These are phyloP conservation scores for Lentinula guzmanii DNA, from an alignment of 768 basidiomycete genomes.

Conservation along the genomic window DNA sequence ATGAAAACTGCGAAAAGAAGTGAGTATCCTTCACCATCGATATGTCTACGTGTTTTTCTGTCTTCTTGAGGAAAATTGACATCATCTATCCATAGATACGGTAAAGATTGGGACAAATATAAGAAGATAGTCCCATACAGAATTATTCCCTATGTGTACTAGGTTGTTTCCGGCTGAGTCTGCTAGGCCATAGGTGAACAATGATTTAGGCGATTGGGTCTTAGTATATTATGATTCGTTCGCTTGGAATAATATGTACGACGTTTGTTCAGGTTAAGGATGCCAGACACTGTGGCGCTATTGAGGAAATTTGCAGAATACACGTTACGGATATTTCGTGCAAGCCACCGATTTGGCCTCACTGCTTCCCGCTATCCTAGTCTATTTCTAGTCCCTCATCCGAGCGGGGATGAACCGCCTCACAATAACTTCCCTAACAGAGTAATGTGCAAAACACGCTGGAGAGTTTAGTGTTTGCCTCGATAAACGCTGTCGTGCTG, in stretches of 20 bases:
- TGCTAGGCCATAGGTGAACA: background rate
- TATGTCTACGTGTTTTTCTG: background rate
- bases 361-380: too few relatives aligned
- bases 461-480: constrained; percentile 56
- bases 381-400: constrained; percentile 65
- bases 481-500: constrained; percentile 56
- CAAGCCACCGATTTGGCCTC: too few relatives aligned
- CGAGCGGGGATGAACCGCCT: constrained; percentile 87
- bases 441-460: constrained; percentile 69
- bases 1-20: constrained; percentile 89
- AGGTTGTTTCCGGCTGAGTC: constrained; percentile 7
- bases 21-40: constrained; percentile 25
- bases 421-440: constrained; percentile 78
- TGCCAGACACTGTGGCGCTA: too few relatives aligned
- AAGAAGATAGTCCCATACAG: constrained; percentile 79
- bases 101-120: constrained; percentile 91
- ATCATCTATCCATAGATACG: constrained; percentile 54
- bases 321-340: too few relatives aligned
- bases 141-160: constrained; percentile 84
- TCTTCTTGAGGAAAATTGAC: background rate
- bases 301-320: too few relatives aligned
- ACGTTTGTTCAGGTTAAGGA: too few relatives aligned
- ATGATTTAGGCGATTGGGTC: background rate
- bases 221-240: background rate
- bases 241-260: background rate